Evolutionary conservation across 2,329 filamentous ascomycete genomes (phyloP).

Genomic region (Cephalotrichum gorgonifer): DNA sequence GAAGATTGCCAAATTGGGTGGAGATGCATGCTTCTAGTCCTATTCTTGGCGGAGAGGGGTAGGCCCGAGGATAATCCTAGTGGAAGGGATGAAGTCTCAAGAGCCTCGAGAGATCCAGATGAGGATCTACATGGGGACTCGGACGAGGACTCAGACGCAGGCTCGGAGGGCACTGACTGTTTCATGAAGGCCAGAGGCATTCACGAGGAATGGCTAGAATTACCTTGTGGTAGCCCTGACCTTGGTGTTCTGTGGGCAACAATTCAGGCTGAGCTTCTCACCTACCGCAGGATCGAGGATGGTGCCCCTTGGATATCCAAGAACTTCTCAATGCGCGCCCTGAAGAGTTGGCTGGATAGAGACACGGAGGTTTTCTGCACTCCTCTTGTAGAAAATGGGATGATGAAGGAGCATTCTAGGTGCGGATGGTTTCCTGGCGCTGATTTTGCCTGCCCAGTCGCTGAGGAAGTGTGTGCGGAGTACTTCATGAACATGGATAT

Average conservation of each 20-base stretch:
- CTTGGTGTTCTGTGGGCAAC: constrained; percentile 20
- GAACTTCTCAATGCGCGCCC: neutral
- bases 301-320: constrained; percentile 8
- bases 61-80: no score
- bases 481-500: constrained; percentile 8
- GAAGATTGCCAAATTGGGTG: neutral
- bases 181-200: neutral
- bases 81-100: no score
- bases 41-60: neutral
- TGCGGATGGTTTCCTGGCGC: neutral
- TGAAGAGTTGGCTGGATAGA: neutral
- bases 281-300: constrained; percentile 20
- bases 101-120: no score
- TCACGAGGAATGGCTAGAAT: constrained; percentile 8
- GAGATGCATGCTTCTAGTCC: neutral
- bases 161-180: neutral
- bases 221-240: constrained; percentile 17
- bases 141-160: no score
- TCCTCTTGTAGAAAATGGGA: neutral
- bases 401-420: neutral
- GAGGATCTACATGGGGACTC: no score
- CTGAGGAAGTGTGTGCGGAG: neutral
- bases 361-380: neutral
- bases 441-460: neutral
- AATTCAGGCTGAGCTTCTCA: constrained; percentile 24